A percentile compares a stretch with the other conserved stretches of the same genome.
Conservation (phyloP, 2,329 filamentous ascomycete species). For the Botryosphaeria dothidea region DNA sequence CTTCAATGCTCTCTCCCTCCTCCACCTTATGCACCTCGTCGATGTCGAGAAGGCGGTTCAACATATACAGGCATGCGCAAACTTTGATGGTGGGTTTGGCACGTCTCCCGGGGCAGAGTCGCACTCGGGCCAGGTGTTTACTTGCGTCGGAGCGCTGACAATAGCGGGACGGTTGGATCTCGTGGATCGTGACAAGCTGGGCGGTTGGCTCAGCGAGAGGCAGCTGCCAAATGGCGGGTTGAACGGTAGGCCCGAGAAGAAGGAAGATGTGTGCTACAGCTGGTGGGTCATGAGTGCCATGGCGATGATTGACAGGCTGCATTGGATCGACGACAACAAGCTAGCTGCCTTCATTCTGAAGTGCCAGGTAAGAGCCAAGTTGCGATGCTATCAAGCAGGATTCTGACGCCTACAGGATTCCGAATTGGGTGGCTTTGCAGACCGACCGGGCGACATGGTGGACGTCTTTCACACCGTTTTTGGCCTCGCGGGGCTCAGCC, state of each 20-base stretch:
- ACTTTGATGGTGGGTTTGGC: slow-evolving; percentile 94
- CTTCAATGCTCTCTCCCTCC: slow-evolving; percentile 83
- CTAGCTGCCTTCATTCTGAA: slow-evolving; percentile 79
- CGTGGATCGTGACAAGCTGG: slow-evolving; percentile 79
- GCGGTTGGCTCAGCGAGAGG: slow-evolving; percentile 88
- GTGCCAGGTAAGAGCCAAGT: slow-evolving; percentile 61
- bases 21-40: slow-evolving; percentile 71
- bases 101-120: slow-evolving; percentile 88
- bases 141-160: slow-evolving; percentile 82
- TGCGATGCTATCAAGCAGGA: slow-evolving; percentile 35
- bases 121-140: slow-evolving; percentile 94
- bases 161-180: slow-evolving; percentile 82
- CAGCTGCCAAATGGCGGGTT: slow-evolving; percentile 85
- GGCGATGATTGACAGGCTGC: slow-evolving; percentile 80
- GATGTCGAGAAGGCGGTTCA: slow-evolving; percentile 78
- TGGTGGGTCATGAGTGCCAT: slow-evolving; percentile 98
- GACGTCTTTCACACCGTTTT: slow-evolving; percentile 97
- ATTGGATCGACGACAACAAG: slow-evolving; percentile 89
- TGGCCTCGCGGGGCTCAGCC: slow-evolving; percentile 81
- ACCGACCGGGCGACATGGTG: slow-evolving; percentile 90
- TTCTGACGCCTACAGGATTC: slow-evolving; percentile 56
- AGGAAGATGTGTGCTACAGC: slow-evolving; percentile 96
- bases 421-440: slow-evolving; percentile 81
- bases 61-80: slow-evolving; percentile 79
- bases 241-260: slow-evolving; percentile 92